Evolutionary conservation across 345 rosid genomes (phyloP).

Genomic region (Zanthoxylum bungeanum): DNA sequence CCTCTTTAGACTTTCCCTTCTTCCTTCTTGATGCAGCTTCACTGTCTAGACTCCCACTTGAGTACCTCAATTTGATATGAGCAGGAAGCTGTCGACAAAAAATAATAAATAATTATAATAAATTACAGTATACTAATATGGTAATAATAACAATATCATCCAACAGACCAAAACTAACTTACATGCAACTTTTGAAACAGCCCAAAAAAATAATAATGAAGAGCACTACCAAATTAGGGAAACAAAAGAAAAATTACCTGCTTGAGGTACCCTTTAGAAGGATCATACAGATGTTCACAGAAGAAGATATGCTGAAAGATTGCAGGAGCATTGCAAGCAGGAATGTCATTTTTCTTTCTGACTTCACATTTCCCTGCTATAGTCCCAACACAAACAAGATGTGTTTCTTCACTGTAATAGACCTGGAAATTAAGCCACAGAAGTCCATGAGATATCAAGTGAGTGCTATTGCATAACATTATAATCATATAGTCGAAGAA

Average conservation of each 20-base stretch:
- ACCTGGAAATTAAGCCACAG: conserved; percentile 44
- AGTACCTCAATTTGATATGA: conserved; percentile 45
- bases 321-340: conserved; percentile 34
- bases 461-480: neutral
- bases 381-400: conserved; percentile 29
- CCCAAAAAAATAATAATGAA: too few relatives aligned
- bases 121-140: too few relatives aligned
- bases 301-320: conserved; percentile 73
- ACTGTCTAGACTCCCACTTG: conserved; percentile 31
- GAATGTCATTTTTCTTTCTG: conserved; percentile 67
- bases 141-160: too few relatives aligned
- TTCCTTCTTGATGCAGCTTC: conserved; percentile 57
- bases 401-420: conserved; percentile 62
- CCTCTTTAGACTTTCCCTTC: conserved; percentile 73
- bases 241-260: conserved; percentile 39
- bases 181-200: neutral
- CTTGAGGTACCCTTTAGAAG: conserved; percentile 63
- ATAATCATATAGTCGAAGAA: neutral
- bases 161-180: neutral
- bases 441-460: neutral
- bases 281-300: conserved; percentile 74
- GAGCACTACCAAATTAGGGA: neutral
- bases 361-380: conserved; percentile 86
- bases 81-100: conserved; percentile 53
- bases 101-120: too few relatives aligned